phyloP scores from a whole-genome alignment of 495 filamentous ascomycete genomes.

The Xylaria scruposa region DNA sequence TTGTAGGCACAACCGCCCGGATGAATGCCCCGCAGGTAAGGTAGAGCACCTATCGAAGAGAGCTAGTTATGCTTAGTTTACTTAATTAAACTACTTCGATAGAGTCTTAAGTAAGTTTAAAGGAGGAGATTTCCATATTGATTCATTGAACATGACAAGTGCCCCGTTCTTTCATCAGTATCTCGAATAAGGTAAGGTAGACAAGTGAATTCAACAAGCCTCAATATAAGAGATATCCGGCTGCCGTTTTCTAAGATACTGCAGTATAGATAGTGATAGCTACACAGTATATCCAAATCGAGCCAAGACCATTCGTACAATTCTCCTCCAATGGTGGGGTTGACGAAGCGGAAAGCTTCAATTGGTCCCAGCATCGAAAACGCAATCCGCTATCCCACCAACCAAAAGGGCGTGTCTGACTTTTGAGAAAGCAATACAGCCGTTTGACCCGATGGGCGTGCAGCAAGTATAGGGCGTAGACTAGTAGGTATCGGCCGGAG shows the following conservation, averaged over 20 bases:
- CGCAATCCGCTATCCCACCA: slow-evolving; percentile 7
- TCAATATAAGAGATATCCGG: too few relatives aligned
- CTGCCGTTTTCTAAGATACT: too few relatives aligned
- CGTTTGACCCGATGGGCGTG: neutral
- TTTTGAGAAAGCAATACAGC: neutral
- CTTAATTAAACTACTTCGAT: neutral
- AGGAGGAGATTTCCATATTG: neutral
- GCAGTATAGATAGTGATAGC: neutral
- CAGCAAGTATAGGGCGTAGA: neutral
- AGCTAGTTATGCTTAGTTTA: neutral
- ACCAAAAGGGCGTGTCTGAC: slow-evolving; percentile 10
- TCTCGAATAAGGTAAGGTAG: too few relatives aligned
- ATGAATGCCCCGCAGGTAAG: neutral
- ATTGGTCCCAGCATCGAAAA: neutral
- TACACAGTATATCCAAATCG: neutral
- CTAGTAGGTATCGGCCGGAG: neutral
- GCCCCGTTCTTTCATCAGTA: neutral
- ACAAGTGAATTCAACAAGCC: too few relatives aligned
- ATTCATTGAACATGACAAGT: neutral
- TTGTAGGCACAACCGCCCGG: neutral
- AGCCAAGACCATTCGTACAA: slow-evolving; percentile 9
- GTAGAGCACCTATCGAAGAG: neutral
- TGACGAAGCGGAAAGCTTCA: neutral
- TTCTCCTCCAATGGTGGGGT: slow-evolving; percentile 14
- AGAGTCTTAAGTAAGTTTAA: neutral